phyloP scores from a whole-genome alignment of 2,329 filamentous ascomycete genomes.

The Diplodia corticola region DNA sequence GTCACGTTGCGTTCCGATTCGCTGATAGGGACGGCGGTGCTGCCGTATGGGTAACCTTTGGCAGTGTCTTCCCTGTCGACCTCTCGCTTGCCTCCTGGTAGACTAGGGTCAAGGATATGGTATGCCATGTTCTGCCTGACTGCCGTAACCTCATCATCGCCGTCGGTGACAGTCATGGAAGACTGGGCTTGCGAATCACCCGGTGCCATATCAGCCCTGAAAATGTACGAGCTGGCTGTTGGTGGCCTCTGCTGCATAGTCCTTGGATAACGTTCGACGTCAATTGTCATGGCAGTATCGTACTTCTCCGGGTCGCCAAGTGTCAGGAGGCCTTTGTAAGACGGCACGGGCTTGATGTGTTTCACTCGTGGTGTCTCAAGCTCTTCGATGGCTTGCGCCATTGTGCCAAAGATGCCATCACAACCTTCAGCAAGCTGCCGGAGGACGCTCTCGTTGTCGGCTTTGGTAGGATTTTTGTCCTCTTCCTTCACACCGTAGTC shows the following conservation, averaged over 20 bases:
- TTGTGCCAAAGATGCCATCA: slow-evolving; percentile 70
- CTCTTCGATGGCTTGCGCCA: slow-evolving; percentile 80
- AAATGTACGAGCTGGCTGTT: slow-evolving; percentile 74
- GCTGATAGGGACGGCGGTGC: slow-evolving; percentile 86
- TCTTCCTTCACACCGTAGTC: slow-evolving; percentile 81
- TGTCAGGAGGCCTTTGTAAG: slow-evolving; percentile 76
- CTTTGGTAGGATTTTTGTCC: slow-evolving; percentile 61
- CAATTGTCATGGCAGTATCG: slow-evolving; percentile 74
- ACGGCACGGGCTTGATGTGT: slow-evolving; percentile 69
- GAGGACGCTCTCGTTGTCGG: slow-evolving; percentile 71
- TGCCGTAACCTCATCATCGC: slow-evolving; percentile 53
- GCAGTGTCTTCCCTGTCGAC: slow-evolving; percentile 80
- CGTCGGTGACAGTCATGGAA: slow-evolving; percentile 31
- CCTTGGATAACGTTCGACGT: slow-evolving; percentile 87
- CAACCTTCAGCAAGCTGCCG: slow-evolving; percentile 66
- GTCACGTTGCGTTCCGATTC: slow-evolving; percentile 85
- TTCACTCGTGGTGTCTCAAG: slow-evolving; percentile 78
- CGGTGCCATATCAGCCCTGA: slow-evolving; percentile 46
- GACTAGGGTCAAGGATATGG: slow-evolving; percentile 72
- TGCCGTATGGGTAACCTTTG: slow-evolving; percentile 92
- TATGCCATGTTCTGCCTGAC: slow-evolving; percentile 82
- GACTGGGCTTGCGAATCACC: slow-evolving; percentile 53
- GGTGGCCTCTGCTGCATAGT: slow-evolving; percentile 75
- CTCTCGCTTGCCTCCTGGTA: slow-evolving; percentile 76
- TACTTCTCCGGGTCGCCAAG: slow-evolving; percentile 76